Base-by-base conservation (phyloP, 2,329 filamentous ascomycete species). In the Coniochaeta prunicola region DNA sequence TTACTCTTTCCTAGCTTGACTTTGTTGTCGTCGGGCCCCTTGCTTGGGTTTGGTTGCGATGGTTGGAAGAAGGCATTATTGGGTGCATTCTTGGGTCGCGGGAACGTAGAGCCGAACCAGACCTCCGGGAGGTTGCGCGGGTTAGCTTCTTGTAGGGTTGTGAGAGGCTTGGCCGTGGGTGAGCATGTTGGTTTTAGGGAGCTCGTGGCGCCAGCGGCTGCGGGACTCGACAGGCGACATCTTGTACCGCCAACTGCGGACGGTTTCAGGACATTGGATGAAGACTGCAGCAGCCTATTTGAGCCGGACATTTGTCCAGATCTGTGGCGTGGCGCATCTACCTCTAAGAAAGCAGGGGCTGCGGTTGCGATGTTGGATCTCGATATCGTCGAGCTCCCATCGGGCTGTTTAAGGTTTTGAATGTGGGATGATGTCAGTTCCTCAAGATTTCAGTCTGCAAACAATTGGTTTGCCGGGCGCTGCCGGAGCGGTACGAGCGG, bases 1-100 rank as follows among this genome's bases (percentile, higher is more conserved):
- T 65, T 70, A 87, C 84, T 86, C 67, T 81, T 83, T 50, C 85
- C 83, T 0, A 87, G 78, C 71, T 87, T 87, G 38, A 83, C 72
- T 66, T 85, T 87, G 62, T 85, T 82, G 58, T 80, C 75, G 63
- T 84, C 79, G 21, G 76, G 73, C 4, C 73, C 73, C 58, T 76
- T 72, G 63, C 72, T 63, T 30, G 58, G 54, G n/a, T 61, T 59
- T 33, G 60, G 60, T 33, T 60, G 65, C 9, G 61, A 58, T 26
- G 61, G 62, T 26, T 64, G 63, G 33, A 64, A 58, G 54, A 50
- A 55, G 45, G 24, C 24, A 17, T 50, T 50, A 34, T 53, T 33
- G 6, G 31, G 31, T 33, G 31, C 31, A 33, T 33, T 57, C 57
- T 69, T 57, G 57, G 67, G 63, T 6, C 64, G 65, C 6, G 73